phyloP scores from a whole-genome alignment of 768 basidiomycete genomes.

The Pleurotus platypus region DNA sequence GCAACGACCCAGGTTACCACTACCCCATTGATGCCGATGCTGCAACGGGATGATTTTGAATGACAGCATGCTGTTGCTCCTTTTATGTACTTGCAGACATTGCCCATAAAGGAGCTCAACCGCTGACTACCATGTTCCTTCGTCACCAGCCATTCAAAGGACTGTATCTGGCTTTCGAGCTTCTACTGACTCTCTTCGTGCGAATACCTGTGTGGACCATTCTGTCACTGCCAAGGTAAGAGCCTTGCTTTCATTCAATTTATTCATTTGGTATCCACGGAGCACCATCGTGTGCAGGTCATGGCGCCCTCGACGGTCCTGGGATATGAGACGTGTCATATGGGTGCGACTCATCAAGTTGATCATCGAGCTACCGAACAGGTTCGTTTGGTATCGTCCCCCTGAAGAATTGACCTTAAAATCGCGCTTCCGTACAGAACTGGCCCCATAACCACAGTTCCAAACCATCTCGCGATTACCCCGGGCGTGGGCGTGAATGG shows the following conservation, averaged over 20 bases:
- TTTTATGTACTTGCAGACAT: no score
- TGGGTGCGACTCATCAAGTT: slow-evolving; percentile 30
- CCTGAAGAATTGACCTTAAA: background rate
- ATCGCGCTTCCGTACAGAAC: background rate
- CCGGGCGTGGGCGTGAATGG: slow-evolving; percentile 39
- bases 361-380: slow-evolving; percentile 16
- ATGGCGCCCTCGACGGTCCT: slow-evolving; percentile 41
- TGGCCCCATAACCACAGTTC: slow-evolving; percentile 10
- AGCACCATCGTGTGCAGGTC: slow-evolving; percentile 21
- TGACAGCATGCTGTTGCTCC: no score
- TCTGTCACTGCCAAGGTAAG: background rate
- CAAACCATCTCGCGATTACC: slow-evolving; percentile 38
- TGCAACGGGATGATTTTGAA: no score
- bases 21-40: slow-evolving; percentile 8
- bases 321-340: slow-evolving; percentile 39
- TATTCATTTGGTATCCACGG: no score
- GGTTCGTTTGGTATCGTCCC: slow-evolving; percentile 20
- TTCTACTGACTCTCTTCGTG: background rate
- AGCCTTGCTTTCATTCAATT: no score
- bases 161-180: background rate
- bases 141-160: background rate
- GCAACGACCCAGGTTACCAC: slow-evolving; percentile 23
- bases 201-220: background rate
- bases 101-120: no score
- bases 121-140: background rate